These are phyloP conservation scores for Leishmania martiniquensis DNA, from an alignment of 208 protist species.

Conservation along the genomic window DNA sequence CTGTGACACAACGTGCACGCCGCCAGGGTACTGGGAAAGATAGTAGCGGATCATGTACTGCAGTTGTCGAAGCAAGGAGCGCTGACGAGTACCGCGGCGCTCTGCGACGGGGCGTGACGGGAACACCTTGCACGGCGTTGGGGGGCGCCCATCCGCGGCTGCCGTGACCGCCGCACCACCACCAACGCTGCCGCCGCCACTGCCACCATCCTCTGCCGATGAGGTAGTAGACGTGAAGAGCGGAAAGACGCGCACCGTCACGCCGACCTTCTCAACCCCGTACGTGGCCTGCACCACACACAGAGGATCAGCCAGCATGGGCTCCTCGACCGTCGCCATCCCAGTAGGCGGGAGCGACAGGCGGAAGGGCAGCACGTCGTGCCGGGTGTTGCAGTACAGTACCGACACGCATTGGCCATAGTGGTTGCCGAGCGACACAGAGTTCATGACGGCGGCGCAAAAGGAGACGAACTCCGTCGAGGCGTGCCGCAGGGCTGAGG, in stretches of 20 bases:
- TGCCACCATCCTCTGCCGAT: not conserved
- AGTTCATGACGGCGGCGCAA: constrained; percentile 71
- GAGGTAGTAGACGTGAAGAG: constrained; percentile 23
- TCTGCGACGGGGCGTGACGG: constrained; percentile 1
- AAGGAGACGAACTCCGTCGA: constrained; percentile 73
- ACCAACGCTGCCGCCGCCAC: not conserved
- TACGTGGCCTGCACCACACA: constrained; percentile 46
- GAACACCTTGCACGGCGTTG: constrained; percentile 8
- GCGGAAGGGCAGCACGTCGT: constrained; percentile 72
- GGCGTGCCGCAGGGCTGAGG: constrained; percentile 57
- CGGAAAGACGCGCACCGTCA: constrained; percentile 46
- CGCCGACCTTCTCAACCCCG: constrained; percentile 31
- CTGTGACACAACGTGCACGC: constrained; percentile 51
- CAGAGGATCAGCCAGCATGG: constrained; percentile 72
- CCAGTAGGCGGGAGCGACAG: constrained; percentile 49
- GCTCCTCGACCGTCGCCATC: constrained; percentile 67
- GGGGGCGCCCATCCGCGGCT: constrained; percentile 6
- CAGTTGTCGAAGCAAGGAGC: constrained; percentile 38
- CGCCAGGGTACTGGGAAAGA: constrained; percentile 54
- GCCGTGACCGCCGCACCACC: not conserved
- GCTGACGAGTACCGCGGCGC: constrained; percentile 25
- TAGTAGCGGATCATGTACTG: constrained; percentile 62
- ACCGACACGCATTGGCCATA: constrained; percentile 74
- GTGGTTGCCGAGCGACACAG: constrained; percentile 84
- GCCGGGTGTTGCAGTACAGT: constrained; percentile 79